Conservation (phyloP, 1,284 basidiomycete genomes). For the Clitocybe nebularis region DNA sequence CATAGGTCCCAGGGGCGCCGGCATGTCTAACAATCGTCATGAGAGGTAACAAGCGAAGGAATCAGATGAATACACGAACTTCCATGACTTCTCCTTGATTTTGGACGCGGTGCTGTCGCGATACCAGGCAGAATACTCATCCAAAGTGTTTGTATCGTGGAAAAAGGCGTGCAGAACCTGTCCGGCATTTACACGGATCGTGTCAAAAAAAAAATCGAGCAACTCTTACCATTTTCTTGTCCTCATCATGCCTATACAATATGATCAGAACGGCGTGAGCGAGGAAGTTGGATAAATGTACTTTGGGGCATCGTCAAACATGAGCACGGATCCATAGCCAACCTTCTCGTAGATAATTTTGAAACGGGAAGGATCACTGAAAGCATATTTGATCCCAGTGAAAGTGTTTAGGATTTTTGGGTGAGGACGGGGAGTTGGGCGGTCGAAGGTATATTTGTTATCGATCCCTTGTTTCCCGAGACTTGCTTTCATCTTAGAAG, state of each 20-base stretch:
- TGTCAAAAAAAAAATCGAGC: too few species aligned
- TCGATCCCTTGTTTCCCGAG: slow-evolving; percentile 36
- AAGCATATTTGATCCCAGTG: slow-evolving; percentile 37
- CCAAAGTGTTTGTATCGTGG: slow-evolving; percentile 29
- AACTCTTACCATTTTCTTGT: slow-evolving; percentile 25
- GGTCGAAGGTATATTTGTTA: slow-evolving; percentile 40
- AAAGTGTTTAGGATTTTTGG: slow-evolving; percentile 40
- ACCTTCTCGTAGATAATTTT: slow-evolving; percentile 31
- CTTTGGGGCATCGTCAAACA: slow-evolving; percentile 24
- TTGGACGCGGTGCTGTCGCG: slow-evolving; percentile 21
- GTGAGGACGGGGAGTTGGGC: slow-evolving; percentile 25
- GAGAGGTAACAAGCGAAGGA: not conserved
- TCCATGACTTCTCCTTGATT: slow-evolving; percentile 29
- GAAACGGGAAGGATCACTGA: slow-evolving; percentile 37
- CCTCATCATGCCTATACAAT: slow-evolving; percentile 19
- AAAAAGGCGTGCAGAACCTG: slow-evolving; percentile 30
- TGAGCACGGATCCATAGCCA: slow-evolving; percentile 27
- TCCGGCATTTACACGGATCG: too few species aligned
- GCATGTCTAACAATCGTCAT: slow-evolving; percentile 16
- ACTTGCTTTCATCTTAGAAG: slow-evolving; percentile 39
- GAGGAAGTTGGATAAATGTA: slow-evolving; percentile 8
- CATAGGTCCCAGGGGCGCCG: slow-evolving; percentile 36
- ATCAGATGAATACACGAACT: slow-evolving; percentile 16
- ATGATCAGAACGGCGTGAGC: not conserved
- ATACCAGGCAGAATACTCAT: slow-evolving; percentile 28